phyloP scores from a whole-genome alignment of 805 yeast genomes.

The Candida coleopterorum region DNA sequence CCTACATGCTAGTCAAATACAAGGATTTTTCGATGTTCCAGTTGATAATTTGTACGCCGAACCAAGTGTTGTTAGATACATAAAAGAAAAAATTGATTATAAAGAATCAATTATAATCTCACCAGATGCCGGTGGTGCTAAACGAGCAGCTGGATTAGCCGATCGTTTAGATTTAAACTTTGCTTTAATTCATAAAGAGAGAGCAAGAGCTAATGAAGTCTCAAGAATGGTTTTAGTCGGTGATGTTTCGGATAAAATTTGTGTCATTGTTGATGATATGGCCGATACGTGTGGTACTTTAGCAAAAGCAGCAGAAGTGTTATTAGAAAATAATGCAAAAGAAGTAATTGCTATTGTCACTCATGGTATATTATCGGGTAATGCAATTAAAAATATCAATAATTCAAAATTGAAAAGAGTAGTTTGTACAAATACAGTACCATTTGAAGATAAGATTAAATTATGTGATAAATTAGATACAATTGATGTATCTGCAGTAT shows the following conservation, averaged over 20 bases:
- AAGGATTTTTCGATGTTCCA: slow-evolving; percentile 79
- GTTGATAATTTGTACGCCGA: slow-evolving; percentile 83
- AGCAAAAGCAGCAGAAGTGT: slow-evolving; percentile 75
- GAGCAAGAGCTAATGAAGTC: slow-evolving; percentile 80
- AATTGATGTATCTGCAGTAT: slow-evolving; percentile 66
- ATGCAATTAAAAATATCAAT: slow-evolving; percentile 67
- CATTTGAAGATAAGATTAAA: slow-evolving; percentile 59
- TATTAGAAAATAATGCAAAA: slow-evolving; percentile 63
- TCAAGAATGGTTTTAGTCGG: slow-evolving; percentile 83
- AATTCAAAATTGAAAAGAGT: slow-evolving; percentile 63
- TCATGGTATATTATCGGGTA: slow-evolving; percentile 74
- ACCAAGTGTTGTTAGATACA: slow-evolving; percentile 73
- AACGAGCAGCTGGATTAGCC: slow-evolving; percentile 82
- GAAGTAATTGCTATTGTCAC: slow-evolving; percentile 79
- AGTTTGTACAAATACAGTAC: slow-evolving; percentile 78
- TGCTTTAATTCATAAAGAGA: slow-evolving; percentile 80
- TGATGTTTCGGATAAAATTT: slow-evolving; percentile 70
- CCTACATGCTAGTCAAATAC: slow-evolving; percentile 84
- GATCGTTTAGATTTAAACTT: slow-evolving; percentile 75
- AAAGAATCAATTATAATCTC: slow-evolving; percentile 56
- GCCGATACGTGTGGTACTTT: slow-evolving; percentile 88
- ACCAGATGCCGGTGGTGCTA: slow-evolving; percentile 90
- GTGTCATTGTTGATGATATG: slow-evolving; percentile 83
- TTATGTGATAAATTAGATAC: slow-evolving; percentile 60
- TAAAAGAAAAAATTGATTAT: slow-evolving; percentile 51